Conservation (phyloP, 345 rosid species). For the thale cress (Arabidopsis thaliana) region DNA sequence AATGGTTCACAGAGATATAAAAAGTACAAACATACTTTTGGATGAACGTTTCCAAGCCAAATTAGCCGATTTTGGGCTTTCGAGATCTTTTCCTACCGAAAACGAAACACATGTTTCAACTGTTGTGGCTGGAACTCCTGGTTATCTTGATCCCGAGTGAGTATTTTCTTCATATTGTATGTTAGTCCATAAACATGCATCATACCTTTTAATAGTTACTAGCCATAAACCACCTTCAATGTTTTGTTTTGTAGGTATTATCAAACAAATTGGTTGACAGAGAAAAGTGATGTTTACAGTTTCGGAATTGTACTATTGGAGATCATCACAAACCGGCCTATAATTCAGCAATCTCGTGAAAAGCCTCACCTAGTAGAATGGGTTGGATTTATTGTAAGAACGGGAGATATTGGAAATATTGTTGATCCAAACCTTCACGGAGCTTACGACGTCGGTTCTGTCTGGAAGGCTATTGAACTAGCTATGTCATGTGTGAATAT, state of each 20-base stretch:
- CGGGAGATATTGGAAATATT: constrained; percentile 11
- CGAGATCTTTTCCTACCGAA: background rate
- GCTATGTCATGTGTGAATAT: constrained; percentile 19
- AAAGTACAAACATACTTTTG: background rate
- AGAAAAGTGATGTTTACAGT: constrained; percentile 24
- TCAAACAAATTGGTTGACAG: constrained; percentile 5
- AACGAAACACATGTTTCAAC: background rate
- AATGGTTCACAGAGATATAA: background rate
- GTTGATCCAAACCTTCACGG: constrained; percentile 9
- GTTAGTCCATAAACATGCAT: background rate
- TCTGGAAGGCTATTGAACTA: constrained; percentile 25
- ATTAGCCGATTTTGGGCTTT: background rate
- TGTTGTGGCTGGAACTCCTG: background rate
- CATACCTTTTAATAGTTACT: background rate
- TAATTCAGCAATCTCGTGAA: constrained; percentile 7
- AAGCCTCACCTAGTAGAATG: constrained; percentile 20
- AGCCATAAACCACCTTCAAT: background rate
- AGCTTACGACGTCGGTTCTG: constrained; percentile 17
- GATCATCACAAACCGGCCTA: background rate
- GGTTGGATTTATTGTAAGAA: background rate
- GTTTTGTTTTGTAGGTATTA: background rate
- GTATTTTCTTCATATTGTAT: background rate
- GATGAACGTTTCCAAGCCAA: background rate
- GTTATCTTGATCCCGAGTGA: constrained; percentile 3
- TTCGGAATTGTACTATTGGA: constrained; percentile 30